Base-by-base conservation (phyloP, 2,329 filamentous ascomycete species). In the Phaeosphaeria sp. region DNA sequence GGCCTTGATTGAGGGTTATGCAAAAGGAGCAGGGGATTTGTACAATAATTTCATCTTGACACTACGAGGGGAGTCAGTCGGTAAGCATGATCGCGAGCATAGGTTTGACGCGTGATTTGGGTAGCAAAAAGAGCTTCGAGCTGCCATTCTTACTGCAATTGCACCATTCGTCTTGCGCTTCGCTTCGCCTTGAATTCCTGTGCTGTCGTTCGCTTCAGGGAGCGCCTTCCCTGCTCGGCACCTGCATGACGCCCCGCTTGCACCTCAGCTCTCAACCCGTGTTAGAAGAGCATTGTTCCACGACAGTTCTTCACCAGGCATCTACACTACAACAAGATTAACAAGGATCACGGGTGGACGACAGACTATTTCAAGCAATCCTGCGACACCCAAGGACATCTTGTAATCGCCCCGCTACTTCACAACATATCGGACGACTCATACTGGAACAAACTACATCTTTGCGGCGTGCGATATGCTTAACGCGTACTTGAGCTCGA, bases 1-100 rank as follows among this genome's bases (percentile, higher is more conserved):
- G 18, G 41, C 25, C 23, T 41, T 22, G 30, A 36, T 39, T 44
- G 43, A 39, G 17, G 5, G 21, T 27, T 2, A 39, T 10, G 47
- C 21, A 46, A 46, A 46, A 46, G 42, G 51, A 41, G 20, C 15
- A 30, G 18, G 43, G 30, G 13, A 18, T 52, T 53, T 53, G 51
- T 53, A 53, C 51, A 53, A 53, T 53, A 53, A 53, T 53, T 53
- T 53, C 43, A 53, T 15, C 27, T 20, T 15, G 43, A 46, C 23
- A 46, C n/a, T 49, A 15, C 23, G n/a, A 36, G 46, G 15, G 10
- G 42, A 44, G n/a, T 21, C 42, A 21, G 42, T 20, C 41, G 18
- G 6, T 42, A 20, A 44, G 30, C 18, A 44, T 44, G 42, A 44
- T 36, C 13, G 21, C 18, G 9, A 21, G 42, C 18, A 22, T 21